Conservation (phyloP, 805 yeast genomes). For the Wickerhamomyces xylosicus region DNA sequence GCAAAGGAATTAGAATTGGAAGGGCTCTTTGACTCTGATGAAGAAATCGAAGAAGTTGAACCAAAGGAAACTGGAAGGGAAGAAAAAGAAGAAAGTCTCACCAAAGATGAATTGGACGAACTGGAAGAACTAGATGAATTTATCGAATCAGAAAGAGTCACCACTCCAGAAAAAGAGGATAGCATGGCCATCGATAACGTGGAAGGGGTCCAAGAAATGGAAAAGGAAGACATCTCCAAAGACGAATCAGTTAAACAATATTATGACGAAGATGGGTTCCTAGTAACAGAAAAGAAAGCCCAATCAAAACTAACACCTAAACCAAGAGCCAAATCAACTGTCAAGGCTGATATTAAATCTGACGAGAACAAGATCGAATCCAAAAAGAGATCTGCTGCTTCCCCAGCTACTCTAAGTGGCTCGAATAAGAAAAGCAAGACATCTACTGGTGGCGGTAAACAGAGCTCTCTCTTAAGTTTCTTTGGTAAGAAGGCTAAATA, state of each 20-base stretch:
- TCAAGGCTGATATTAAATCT: slow-evolving; percentile 9
- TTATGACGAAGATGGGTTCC: slow-evolving; percentile 43
- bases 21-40: slow-evolving; percentile 26
- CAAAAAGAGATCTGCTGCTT: not conserved
- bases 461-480: slow-evolving; percentile 37
- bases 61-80: not conserved
- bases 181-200: not conserved
- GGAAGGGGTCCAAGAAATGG: not conserved
- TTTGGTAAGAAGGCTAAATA: slow-evolving; percentile 27
- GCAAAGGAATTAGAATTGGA: slow-evolving; percentile 18
- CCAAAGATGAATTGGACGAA: slow-evolving; percentile 1
- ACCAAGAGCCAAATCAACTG: slow-evolving; percentile 14
- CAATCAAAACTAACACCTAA: slow-evolving; percentile 10
- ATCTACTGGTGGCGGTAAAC: slow-evolving; percentile 22
- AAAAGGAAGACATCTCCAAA: slow-evolving; percentile 3
- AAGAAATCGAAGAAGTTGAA: slow-evolving; percentile 5
- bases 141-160: not conserved
- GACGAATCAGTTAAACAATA: slow-evolving; percentile 13
- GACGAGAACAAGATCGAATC: slow-evolving; percentile 1
- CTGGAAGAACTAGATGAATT: slow-evolving; percentile 8
- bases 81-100: slow-evolving; percentile 1
- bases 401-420: slow-evolving; percentile 2
- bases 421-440: slow-evolving; percentile 14
- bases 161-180: too few relatives aligned
- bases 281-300: slow-evolving; percentile 25